Evolutionary conservation across 352 stramenopile genomes (phyloP).

Genomic region (Phytopythium litorale): DNA sequence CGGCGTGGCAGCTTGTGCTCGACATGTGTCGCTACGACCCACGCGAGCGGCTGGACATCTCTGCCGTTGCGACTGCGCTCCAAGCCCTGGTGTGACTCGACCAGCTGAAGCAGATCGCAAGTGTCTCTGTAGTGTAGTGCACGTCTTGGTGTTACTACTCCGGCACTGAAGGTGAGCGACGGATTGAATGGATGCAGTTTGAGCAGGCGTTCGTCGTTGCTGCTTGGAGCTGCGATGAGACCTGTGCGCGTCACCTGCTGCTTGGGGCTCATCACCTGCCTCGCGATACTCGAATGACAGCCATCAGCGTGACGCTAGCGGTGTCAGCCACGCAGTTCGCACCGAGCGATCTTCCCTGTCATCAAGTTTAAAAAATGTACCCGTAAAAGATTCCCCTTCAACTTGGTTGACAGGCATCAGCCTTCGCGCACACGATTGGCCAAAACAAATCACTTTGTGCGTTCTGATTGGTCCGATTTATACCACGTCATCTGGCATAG

Average conservation of each 20-base stretch:
- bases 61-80: neutral
- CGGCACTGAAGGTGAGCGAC: no score
- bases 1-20: neutral
- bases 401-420: neutral
- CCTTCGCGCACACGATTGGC: neutral
- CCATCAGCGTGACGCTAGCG: neutral
- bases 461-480: neutral
- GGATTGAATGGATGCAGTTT: no score
- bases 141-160: no score
- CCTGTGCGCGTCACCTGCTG: neutral
- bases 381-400: neutral
- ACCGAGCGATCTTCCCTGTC: neutral
- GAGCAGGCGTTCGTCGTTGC: no score
- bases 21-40: neutral
- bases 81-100: neutral
- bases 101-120: no score
- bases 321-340: slow-evolving; percentile 4
- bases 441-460: neutral
- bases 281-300: no score
- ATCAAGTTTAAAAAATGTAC: neutral
- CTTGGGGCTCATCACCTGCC: neutral
- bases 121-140: neutral
- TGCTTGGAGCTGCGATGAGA: no score
- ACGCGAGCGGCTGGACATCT: neutral
- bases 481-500: neutral